Evolutionary conservation across 208 protist species (phyloP), one percentile per base, ranked within the genome.

Genomic region (Crithidia fasciculata): DNA sequence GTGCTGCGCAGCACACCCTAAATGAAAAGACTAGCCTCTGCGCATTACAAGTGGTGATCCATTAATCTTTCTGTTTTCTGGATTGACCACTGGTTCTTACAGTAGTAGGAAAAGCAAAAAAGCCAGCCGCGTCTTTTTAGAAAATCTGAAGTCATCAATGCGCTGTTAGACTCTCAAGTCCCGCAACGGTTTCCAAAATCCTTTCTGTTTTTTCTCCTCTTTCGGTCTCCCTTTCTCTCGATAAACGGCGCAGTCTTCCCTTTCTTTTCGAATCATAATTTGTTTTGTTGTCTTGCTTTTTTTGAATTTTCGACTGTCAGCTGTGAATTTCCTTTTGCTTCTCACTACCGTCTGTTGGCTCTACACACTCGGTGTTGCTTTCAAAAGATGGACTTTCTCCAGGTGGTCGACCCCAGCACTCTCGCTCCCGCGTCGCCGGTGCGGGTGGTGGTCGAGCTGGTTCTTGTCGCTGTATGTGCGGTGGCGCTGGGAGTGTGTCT

Each of bases 341-440:
- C 0, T 8, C 58, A 12, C 62, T 39, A 28, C 28, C 1, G 28
- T 28, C 28, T 28, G 28, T 28, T 28, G 28, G 28, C 28, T 28
- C 1, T 28, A 28, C 28, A 28, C 28, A 28, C 28, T 1, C 28
- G 28, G 28, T 28, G 28, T 1, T 28, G 1, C 1, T 44, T 58
- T 69, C 37, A 28, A 13, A 55, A 5, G 36, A 72, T 72, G 81
- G 76, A 86, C 18, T 86, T 86, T 68, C 69, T 82, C 18, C 81
- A 82, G 15, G 43, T 80, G 40, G 62, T 82, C 50, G 69, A 82
- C 28, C 53, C 66, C 3, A 9, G n/a, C 10, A 71, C 67, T 9
- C 63, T 82, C 15, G 57, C 59, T 0, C 47, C 68, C 16, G 15
- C 19, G 47, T 74, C 61, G 2, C 59, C 40, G 15, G 5, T 74